Evolutionary conservation across 805 yeast species (phyloP).

Genomic region (Geotrichum ghanense): DNA sequence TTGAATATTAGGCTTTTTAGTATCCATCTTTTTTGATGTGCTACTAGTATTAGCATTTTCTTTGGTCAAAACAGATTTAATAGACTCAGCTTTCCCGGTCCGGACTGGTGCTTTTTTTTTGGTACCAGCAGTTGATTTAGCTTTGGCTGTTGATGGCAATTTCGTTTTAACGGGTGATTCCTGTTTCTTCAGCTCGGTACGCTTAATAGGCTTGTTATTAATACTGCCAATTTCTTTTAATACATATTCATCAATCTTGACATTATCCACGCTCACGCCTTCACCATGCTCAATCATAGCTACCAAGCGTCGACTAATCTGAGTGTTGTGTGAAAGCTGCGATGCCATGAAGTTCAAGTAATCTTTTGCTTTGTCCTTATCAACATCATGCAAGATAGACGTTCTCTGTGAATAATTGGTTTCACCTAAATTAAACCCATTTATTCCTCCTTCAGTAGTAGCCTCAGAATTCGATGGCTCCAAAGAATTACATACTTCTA

Average conservation of each 20-base stretch:
- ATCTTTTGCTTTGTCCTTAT: background rate
- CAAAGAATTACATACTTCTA: constrained; percentile 23
- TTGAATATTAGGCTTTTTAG: background rate
- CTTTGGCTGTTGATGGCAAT: too few relatives aligned
- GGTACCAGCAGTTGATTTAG: background rate
- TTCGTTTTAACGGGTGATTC: too few relatives aligned
- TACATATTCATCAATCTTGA: background rate
- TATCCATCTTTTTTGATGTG: too few relatives aligned
- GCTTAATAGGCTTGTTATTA: background rate
- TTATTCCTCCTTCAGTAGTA: background rate
- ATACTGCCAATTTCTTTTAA: background rate
- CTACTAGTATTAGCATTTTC: too few relatives aligned
- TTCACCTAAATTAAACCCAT: background rate
- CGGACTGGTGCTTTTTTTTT: background rate
- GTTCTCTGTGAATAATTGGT: background rate
- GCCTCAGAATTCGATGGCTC: constrained; percentile 6
- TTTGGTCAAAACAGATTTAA: background rate
- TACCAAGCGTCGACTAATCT: background rate
- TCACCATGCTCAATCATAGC: background rate
- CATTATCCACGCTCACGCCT: too few relatives aligned
- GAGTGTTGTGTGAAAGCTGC: background rate
- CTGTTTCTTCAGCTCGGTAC: background rate
- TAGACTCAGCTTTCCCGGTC: background rate
- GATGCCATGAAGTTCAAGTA: background rate
- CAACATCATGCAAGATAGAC: background rate